Evolutionary conservation across 805 yeast species (phyloP).

Genomic region (Hanseniaspora hatyaiensis): DNA sequence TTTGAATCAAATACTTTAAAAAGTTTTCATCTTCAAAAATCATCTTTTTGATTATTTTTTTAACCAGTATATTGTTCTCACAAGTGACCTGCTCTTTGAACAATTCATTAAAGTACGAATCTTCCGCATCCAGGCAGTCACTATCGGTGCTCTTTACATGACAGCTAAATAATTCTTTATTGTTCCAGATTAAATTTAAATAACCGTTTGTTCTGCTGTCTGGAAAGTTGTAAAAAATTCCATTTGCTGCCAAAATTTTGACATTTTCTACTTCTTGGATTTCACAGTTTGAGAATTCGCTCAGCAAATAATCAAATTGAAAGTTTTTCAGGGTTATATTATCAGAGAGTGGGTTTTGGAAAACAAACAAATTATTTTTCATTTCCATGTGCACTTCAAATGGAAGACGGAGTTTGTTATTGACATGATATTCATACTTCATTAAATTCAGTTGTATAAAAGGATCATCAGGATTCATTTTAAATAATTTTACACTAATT

Average conservation of each 20-base stretch:
- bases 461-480: neutral
- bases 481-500: neutral
- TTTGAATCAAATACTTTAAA: neutral
- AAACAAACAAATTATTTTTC: neutral
- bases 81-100: conserved; percentile 12
- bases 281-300: neutral
- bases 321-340: neutral
- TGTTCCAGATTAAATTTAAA: conserved; percentile 13
- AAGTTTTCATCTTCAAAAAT: neutral
- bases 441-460: conserved; percentile 1
- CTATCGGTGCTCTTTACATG: neutral
- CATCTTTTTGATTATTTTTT: conserved; percentile 21
- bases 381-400: neutral
- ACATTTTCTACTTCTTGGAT: conserved; percentile 8
- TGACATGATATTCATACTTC: neutral
- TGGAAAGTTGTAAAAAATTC: conserved; percentile 8
- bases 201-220: neutral
- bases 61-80: conserved; percentile 26
- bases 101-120: neutral
- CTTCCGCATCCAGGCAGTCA: conserved; percentile 16
- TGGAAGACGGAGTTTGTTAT: neutral
- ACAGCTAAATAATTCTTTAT: neutral
- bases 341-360: neutral
- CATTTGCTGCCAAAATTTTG: neutral
- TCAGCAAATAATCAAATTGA: conserved; percentile 10